These are phyloP conservation scores for Umbelopsis sp. DNA, from an alignment of 371 early-diverging fungal species.

Conservation along the genomic window DNA sequence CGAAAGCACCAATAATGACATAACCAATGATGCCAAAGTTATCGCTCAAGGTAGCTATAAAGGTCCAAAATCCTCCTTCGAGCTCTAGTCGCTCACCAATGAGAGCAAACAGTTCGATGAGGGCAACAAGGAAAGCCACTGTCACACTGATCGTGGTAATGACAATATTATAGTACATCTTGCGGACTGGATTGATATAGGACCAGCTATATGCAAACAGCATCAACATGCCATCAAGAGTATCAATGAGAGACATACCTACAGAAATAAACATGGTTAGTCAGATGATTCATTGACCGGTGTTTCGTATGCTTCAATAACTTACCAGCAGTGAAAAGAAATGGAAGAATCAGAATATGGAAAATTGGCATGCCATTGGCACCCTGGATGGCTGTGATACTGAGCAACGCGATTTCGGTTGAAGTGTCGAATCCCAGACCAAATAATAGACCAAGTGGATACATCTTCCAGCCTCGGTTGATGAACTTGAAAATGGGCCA, in stretches of 20 bases:
- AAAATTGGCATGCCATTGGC: constrained; percentile 52
- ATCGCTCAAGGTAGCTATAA: constrained; percentile 50
- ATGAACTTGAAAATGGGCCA: constrained; percentile 59
- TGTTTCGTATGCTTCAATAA: neutral
- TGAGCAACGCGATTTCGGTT: constrained; percentile 62
- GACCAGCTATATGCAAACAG: constrained; percentile 66
- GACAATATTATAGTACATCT: constrained; percentile 66
- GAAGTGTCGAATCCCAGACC: constrained; percentile 78
- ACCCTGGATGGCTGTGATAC: constrained; percentile 58
- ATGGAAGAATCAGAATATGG: constrained; percentile 62
- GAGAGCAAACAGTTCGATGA: constrained; percentile 56
- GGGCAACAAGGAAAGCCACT: constrained; percentile 61
- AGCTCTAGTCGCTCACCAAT: constrained; percentile 48
- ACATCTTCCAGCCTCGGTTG: constrained; percentile 71
- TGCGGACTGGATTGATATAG: constrained; percentile 61
- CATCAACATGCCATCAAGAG: constrained; percentile 70
- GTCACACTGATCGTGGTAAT: constrained; percentile 64
- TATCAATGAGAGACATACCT: constrained; percentile 70
- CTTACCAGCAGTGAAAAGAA: constrained; percentile 66
- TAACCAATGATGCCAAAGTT: constrained; percentile 62
- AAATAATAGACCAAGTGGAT: constrained; percentile 64
- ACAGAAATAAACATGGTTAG: neutral
- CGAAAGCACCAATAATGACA: constrained; percentile 54
- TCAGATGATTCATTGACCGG: neutral
- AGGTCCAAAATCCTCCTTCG: constrained; percentile 63